phyloP scores from a whole-genome alignment of 148 eudicot genomes.

The Fagopyrum esculentum region DNA sequence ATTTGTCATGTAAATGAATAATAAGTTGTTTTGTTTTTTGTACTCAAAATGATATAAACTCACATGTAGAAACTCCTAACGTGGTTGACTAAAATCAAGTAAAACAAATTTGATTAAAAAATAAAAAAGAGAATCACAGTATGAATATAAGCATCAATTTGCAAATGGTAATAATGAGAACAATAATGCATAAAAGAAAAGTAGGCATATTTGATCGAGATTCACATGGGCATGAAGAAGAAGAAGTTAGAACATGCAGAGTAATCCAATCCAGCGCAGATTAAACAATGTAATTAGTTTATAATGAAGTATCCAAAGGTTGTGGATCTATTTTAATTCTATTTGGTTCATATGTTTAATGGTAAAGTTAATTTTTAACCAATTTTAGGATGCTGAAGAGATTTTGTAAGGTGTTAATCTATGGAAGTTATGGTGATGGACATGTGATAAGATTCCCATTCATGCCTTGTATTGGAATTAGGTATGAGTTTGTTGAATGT shows the following conservation, averaged over 20 bases:
- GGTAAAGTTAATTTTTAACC: too few species aligned
- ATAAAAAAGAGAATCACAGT: neutral
- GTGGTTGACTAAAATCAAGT: conserved; percentile 10
- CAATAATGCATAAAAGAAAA: conserved; percentile 9
- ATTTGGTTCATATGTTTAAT: too few species aligned
- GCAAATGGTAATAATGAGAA: conserved; percentile 5
- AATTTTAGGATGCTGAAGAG: too few species aligned
- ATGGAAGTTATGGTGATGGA: neutral
- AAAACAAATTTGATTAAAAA: neutral
- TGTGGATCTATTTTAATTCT: neutral
- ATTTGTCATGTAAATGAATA: neutral
- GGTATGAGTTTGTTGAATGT: neutral
- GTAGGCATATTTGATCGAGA: neutral
- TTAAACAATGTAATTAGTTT: neutral
- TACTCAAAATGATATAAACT: neutral
- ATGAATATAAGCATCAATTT: neutral
- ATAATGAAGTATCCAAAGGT: neutral
- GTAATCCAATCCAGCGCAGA: neutral
- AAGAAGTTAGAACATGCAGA: conserved; percentile 2
- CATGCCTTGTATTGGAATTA: neutral
- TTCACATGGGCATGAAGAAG: conserved; percentile 7
- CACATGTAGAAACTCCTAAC: conserved; percentile 7
- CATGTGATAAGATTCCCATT: conserved; percentile 5
- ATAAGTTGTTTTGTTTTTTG: neutral
- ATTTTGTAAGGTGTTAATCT: too few species aligned